Conservation (phyloP, 345 rosid species). For the Eucalyptus tenuipes region DNA sequence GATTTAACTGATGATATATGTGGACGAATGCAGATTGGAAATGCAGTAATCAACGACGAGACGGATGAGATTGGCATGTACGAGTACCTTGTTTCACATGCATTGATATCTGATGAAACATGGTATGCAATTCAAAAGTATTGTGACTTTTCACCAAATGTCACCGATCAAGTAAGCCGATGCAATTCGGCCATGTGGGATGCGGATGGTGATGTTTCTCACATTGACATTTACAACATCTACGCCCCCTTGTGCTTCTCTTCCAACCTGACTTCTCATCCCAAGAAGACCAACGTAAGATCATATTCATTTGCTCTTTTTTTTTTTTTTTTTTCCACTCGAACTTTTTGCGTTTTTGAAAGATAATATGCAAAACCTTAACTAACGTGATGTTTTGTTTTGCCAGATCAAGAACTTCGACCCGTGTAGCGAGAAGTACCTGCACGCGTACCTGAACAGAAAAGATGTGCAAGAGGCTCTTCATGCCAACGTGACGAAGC, state of each 20-base stretch:
- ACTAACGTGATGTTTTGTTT: not conserved
- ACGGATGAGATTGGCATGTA: slow-evolving; percentile 62
- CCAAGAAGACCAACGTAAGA: slow-evolving; percentile 20
- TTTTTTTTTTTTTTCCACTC: not conserved
- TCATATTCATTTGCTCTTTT: not conserved
- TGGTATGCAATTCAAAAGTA: slow-evolving; percentile 1
- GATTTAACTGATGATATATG: not conserved
- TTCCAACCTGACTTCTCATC: slow-evolving; percentile 34
- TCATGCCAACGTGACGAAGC: slow-evolving; percentile 71
- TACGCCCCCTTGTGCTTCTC: slow-evolving; percentile 63
- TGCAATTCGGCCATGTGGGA: slow-evolving; percentile 21
- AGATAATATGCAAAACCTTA: not conserved
- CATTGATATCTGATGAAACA: slow-evolving; percentile 37
- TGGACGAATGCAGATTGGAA: slow-evolving; percentile 47
- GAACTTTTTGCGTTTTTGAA: not conserved
- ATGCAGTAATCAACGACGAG: slow-evolving; percentile 63
- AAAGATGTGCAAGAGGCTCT: slow-evolving; percentile 70
- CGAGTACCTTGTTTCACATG: slow-evolving; percentile 46
- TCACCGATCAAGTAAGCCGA: not conserved
- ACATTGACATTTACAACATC: slow-evolving; percentile 54
- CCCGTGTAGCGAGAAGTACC: slow-evolving; percentile 58
- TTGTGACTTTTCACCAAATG: slow-evolving; percentile 44
- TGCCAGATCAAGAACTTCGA: slow-evolving; percentile 35
- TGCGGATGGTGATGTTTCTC: not conserved
- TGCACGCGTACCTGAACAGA: slow-evolving; percentile 54